These are phyloP conservation scores for Talaromyces stipitatus DNA, from an alignment of 495 filamentous ascomycete genomes.

Conservation along the genomic window DNA sequence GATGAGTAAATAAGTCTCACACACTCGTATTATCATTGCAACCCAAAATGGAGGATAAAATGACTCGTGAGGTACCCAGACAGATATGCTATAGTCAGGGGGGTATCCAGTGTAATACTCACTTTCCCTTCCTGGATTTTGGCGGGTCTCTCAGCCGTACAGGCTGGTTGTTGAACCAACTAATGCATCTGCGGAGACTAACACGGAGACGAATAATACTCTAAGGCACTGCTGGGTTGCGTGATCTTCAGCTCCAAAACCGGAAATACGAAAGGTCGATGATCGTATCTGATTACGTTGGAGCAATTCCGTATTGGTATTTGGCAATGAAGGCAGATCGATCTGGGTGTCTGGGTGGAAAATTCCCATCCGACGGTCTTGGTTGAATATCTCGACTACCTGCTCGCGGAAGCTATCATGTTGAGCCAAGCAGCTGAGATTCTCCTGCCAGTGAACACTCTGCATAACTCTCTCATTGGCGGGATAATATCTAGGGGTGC, in stretches of 20 bases:
- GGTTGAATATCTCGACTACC: constrained; percentile 35
- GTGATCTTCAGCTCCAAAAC: constrained; percentile 46
- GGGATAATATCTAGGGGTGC: constrained; percentile 58
- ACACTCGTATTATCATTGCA: no score
- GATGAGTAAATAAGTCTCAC: no score
- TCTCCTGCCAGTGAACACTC: constrained; percentile 35
- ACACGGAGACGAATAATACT: no score
- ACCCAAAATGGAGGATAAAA: no score
- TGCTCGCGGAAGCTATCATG: constrained; percentile 35
- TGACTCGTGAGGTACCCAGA: no score
- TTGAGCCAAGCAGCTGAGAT: constrained; percentile 41
- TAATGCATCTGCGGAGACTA: no score
- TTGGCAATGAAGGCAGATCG: constrained; percentile 1
- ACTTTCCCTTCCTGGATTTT: no score
- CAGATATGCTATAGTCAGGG: no score
- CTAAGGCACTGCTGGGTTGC: constrained; percentile 15
- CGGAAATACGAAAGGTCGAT: constrained; percentile 37
- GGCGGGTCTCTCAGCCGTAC: no score
- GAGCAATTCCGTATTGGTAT: constrained; percentile 19
- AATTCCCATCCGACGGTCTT: constrained; percentile 18
- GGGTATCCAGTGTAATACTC: no score
- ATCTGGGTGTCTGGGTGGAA: constrained; percentile 6
- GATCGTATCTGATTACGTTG: constrained; percentile 37
- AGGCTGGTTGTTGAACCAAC: no score
- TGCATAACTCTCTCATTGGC: constrained; percentile 39